Evolutionary conservation across 768 basidiomycete species (phyloP).

Genomic region (Tulasnella sp.): DNA sequence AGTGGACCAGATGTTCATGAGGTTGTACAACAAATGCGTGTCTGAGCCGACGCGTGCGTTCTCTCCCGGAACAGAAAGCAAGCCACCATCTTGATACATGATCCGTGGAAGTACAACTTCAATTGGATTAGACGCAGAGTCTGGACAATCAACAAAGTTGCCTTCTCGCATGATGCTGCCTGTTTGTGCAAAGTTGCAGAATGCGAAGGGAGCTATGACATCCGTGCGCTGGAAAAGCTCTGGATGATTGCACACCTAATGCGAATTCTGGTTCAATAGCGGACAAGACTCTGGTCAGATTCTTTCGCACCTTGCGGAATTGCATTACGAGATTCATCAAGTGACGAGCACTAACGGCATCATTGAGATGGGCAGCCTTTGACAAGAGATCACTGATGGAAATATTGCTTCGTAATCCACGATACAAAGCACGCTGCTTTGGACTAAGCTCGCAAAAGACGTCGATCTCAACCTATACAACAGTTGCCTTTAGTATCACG

Average conservation of each 20-base stretch:
- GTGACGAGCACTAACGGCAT: slow-evolving; percentile 81
- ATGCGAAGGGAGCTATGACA: slow-evolving; percentile 85
- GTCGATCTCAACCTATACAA: slow-evolving; percentile 79
- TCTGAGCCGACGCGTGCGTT: slow-evolving; percentile 36
- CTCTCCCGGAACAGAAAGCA: slow-evolving; percentile 51
- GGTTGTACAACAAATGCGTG: slow-evolving; percentile 42
- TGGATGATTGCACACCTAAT: slow-evolving; percentile 91
- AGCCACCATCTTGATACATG: slow-evolving; percentile 63
- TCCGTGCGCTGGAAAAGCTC: slow-evolving; percentile 97
- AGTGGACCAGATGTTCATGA: slow-evolving; percentile 85
- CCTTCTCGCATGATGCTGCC: slow-evolving; percentile 77
- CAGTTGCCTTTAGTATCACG: neutral
- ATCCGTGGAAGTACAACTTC: slow-evolving; percentile 61
- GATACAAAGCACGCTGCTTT: slow-evolving; percentile 81
- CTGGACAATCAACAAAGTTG: slow-evolving; percentile 68
- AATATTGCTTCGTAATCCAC: slow-evolving; percentile 79
- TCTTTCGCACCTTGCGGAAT: slow-evolving; percentile 69
- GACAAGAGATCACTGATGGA: slow-evolving; percentile 88
- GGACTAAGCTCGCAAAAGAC: slow-evolving; percentile 89
- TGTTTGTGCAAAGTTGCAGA: slow-evolving; percentile 67
- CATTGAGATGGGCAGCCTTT: slow-evolving; percentile 83
- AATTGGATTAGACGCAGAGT: slow-evolving; percentile 82
- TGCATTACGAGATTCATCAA: slow-evolving; percentile 99
- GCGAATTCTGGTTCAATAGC: neutral
- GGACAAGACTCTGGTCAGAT: neutral